Evolutionary conservation across 2,329 filamentous ascomycete genomes (phyloP), one percentile per base, ranked within the genome.

Genomic region (Diaporthe amygdali): DNA sequence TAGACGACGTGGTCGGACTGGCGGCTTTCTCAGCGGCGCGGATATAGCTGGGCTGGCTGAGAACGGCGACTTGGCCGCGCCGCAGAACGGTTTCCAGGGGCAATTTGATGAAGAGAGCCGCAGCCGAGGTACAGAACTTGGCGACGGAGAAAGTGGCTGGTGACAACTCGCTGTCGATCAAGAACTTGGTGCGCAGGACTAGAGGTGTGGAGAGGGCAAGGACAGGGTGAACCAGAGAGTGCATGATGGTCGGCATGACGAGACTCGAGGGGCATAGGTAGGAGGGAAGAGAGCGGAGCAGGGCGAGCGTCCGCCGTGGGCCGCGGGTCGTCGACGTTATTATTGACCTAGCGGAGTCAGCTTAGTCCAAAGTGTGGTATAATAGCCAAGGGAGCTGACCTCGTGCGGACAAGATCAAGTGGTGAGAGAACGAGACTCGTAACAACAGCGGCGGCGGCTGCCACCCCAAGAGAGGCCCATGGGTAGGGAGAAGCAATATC

Each of bases 31-130:
- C 83, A 3, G 89, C 81, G 0, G 90, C 88, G 14, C 81, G 79
- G 2, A 87, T 74, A 69, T 90, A 88, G 14, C 82, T 77, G 1
- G 87, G 86, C 17, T 86, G 86, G 20, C 87, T 87, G 55, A 94
- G 86, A 1, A 94, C 90, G 2, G 91, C 87, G 71, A 96, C 92
- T 81, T 99, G 96, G 6, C 94, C 96, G 72, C 96, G 90, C 59
- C 96, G 92, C 9, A 98, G 88, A 20, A 97, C 93, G 0, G 96
- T 98, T 82, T 99, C 96, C 5, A 98, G 86, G 0, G 96, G 96
- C 15, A 98, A 89, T 78, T 96, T 95, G 75, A 97, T 82, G 76
- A 96, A 93, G 39, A 98, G 89, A 61, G 97, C 95, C 2, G 91
- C 87, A 0, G 92, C 91, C 2, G 94, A 95, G 17, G 94, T 91